A percentile compares a stretch with the other conserved stretches of the same genome.
Evolutionary conservation across 2,329 filamentous ascomycete genomes (phyloP).

Genomic region (Alternaria brassicicola): DNA sequence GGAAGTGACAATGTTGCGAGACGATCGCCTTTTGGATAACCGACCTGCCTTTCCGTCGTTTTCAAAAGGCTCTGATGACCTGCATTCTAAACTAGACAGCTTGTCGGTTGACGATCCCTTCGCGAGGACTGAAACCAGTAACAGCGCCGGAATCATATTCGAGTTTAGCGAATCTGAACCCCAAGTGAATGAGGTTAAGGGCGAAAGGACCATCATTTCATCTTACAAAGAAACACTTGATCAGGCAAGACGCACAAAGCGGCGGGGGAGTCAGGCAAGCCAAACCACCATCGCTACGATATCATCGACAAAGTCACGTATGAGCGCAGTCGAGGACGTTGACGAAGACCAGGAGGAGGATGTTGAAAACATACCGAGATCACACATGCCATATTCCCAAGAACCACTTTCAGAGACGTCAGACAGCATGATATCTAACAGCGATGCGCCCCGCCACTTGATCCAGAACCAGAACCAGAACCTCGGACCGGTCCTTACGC

Average conservation of each 20-base stretch:
- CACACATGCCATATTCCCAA: constrained; percentile 29
- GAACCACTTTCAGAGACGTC: constrained; percentile 28
- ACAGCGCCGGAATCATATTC: constrained; percentile 37
- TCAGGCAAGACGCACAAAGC: constrained; percentile 27
- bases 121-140: constrained; percentile 13
- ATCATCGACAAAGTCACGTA: constrained; percentile 51
- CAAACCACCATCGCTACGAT: constrained; percentile 49
- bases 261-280: constrained; percentile 43
- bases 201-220: constrained; percentile 12
- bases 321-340: constrained; percentile 45
- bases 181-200: constrained; percentile 15
- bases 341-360: constrained; percentile 53
- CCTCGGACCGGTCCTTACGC: constrained; percentile 51
- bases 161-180: constrained; percentile 34
- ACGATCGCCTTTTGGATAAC: constrained; percentile 35
- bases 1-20: constrained; percentile 16
- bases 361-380: constrained; percentile 55
- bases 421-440: constrained; percentile 47
- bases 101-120: constrained; percentile 29
- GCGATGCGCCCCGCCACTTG: constrained; percentile 36
- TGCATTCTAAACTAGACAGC: constrained; percentile 22
- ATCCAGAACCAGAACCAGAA: constrained; percentile 22
- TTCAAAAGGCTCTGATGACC: constrained; percentile 11
- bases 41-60: constrained; percentile 18
- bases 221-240: constrained; percentile 42